phyloP scores from a whole-genome alignment of 2,329 filamentous ascomycete genomes.

The Orbilia quercus region DNA sequence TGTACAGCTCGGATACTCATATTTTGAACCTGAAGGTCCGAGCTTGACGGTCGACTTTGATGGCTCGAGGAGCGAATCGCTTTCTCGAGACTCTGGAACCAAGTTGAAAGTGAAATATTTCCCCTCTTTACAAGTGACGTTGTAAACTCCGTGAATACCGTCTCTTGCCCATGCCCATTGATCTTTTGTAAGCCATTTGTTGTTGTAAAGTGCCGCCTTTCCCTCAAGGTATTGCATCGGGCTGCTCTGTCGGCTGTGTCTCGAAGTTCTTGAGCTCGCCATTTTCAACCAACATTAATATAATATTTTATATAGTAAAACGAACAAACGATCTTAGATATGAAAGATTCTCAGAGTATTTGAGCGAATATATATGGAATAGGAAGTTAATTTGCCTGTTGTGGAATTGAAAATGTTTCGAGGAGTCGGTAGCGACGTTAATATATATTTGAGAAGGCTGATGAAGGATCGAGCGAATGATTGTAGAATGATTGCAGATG shows the following conservation, averaged over 20 bases:
- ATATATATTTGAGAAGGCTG: slow-evolving; percentile 2
- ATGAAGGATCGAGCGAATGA: not conserved
- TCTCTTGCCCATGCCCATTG: slow-evolving; percentile 39
- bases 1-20: slow-evolving; percentile 35
- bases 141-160: slow-evolving; percentile 35
- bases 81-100: slow-evolving; percentile 2
- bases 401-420: not conserved
- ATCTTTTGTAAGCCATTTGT: slow-evolving; percentile 28
- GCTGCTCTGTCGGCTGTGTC: slow-evolving; percentile 30
- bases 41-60: slow-evolving; percentile 28
- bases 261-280: slow-evolving; percentile 23
- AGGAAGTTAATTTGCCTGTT: too few relatives aligned
- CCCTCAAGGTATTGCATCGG: slow-evolving; percentile 30
- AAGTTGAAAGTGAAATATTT: slow-evolving; percentile 43
- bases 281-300: slow-evolving; percentile 9
- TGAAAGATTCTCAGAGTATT: too few relatives aligned
- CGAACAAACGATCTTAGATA: too few relatives aligned
- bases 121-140: slow-evolving; percentile 42
- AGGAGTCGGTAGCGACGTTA: not conserved
- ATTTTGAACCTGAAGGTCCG: slow-evolving; percentile 35
- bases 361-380: too few relatives aligned
- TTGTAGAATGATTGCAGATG: slow-evolving; percentile 3
- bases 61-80: not conserved
- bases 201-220: slow-evolving; percentile 38
- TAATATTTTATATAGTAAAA: too few relatives aligned